Conservation (phyloP, 1,284 basidiomycete species). For the Cryptococcus maquisensis region DNA sequence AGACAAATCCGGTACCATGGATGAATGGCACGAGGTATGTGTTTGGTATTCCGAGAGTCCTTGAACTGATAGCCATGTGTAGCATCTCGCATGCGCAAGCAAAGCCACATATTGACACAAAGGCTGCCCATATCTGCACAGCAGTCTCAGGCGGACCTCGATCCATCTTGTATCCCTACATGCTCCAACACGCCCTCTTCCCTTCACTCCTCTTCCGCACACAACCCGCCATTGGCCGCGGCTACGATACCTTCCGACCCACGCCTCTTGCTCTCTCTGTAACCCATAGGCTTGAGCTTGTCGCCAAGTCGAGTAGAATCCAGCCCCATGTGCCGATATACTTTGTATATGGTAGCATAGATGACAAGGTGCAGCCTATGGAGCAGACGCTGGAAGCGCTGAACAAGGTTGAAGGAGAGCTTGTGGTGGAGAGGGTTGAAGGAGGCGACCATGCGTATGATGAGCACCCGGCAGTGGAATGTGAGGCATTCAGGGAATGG, state of each 20-base stretch:
- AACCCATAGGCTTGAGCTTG: conserved; percentile 24
- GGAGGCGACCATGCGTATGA: conserved; percentile 42
- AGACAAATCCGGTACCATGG: conserved; percentile 45
- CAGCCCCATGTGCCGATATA: conserved; percentile 26
- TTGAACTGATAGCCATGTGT: not conserved
- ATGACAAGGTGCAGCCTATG: conserved; percentile 42
- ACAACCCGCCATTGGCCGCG: conserved; percentile 35
- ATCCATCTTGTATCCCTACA: conserved; percentile 44
- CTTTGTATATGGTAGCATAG: conserved; percentile 33
- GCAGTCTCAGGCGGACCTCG: conserved; percentile 40
- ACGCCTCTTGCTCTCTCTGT: conserved; percentile 32
- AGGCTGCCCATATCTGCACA: conserved; percentile 34
- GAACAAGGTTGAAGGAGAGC: conserved; percentile 15
- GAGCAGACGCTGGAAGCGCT: conserved; percentile 32
- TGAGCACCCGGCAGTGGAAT: conserved; percentile 37
- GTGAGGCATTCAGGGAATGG: conserved; percentile 36
- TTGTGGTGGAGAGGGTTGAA: conserved; percentile 28
- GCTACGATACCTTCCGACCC: conserved; percentile 38
- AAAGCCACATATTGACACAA: conserved; percentile 37
- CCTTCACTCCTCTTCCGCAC: conserved; percentile 39
- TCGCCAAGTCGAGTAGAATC: conserved; percentile 2
- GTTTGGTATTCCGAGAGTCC: not conserved
- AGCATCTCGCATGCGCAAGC: conserved; percentile 38
- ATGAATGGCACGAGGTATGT: conserved; percentile 25
- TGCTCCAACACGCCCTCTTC: conserved; percentile 46